A percentile compares a stretch with the other conserved stretches of the same genome.
Conservation (phyloP, 2,329 filamentous ascomycete genomes). For the Fusarium torreyae region DNA sequence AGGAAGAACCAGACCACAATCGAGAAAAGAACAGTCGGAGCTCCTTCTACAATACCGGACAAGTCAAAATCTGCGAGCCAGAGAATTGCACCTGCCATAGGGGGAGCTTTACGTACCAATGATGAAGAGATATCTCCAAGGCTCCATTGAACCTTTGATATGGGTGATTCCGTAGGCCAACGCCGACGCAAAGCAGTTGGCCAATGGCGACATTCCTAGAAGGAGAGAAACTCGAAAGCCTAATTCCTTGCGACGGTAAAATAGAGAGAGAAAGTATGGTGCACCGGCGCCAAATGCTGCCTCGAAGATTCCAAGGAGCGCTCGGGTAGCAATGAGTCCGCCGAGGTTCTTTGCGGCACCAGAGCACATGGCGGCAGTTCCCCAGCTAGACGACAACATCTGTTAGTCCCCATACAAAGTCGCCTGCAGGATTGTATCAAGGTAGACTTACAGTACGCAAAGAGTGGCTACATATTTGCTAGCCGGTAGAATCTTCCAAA, state of each 20-base stretch:
- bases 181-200: constrained; percentile 29
- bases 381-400: constrained; percentile 14
- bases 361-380: constrained; percentile 30
- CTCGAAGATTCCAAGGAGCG: constrained; percentile 31
- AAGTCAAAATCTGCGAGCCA: not conserved
- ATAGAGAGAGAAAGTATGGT: constrained; percentile 29
- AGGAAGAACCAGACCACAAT: constrained; percentile 32
- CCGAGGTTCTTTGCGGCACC: constrained; percentile 24
- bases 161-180: constrained; percentile 31
- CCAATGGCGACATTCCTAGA: constrained; percentile 25
- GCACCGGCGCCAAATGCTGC: constrained; percentile 37
- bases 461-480: constrained; percentile 34
- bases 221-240: constrained; percentile 31
- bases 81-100: too few species aligned
- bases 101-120: not conserved
- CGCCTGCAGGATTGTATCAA: fast-evolving
- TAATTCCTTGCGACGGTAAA: constrained; percentile 32
- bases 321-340: constrained; percentile 19
- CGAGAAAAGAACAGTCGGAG: constrained; percentile 19
- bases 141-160: constrained; percentile 23
- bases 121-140: constrained; percentile 27
- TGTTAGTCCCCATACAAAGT: fast-evolving
- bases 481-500: constrained; percentile 38
- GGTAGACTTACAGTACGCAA: constrained; percentile 22
- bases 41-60: constrained; percentile 3